These are phyloP conservation scores for Davidsoniella eucalypti DNA, from an alignment of 2,329 filamentous ascomycete species.

Conservation along the genomic window DNA sequence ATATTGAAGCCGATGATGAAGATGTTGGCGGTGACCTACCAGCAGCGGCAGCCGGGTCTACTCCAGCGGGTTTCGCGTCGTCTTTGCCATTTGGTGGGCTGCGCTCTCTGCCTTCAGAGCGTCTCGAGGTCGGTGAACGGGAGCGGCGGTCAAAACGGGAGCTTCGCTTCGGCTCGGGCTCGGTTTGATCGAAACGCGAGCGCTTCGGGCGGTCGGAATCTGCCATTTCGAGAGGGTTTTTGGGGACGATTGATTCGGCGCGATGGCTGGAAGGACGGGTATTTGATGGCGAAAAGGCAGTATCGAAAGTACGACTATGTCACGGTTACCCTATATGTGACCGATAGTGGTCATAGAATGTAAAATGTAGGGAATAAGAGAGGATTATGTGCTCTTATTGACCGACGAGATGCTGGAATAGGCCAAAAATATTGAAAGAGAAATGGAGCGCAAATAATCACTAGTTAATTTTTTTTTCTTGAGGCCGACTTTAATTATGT, in stretches of 20 bases:
- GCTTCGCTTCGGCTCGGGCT: conserved; percentile 56
- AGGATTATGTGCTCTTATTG: no score
- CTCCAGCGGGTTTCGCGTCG: conserved; percentile 15
- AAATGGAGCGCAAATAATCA: no score
- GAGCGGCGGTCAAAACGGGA: conserved; percentile 89
- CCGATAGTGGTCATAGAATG: no score
- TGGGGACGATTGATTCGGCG: not conserved
- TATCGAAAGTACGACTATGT: not conserved
- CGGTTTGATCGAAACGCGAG: conserved; percentile 87
- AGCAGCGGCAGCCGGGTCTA: conserved; percentile 61
- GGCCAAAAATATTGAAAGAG: no score
- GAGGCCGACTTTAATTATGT: no score
- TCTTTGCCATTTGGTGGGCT: conserved; percentile 37
- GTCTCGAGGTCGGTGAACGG: conserved; percentile 56
- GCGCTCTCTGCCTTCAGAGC: conserved; percentile 57
- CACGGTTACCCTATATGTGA: no score
- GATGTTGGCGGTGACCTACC: conserved; percentile 31
- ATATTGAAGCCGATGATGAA: not conserved
- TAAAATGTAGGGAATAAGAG: no score
- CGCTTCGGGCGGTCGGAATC: conserved; percentile 67
- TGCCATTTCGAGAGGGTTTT: conserved; percentile 34
- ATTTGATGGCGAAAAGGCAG: not conserved
- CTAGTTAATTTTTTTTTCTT: no score
- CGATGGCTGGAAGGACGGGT: not conserved
- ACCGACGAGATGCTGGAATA: no score